Evolutionary conservation across 805 yeast species (phyloP).

Genomic region (Candida sonorensis): DNA sequence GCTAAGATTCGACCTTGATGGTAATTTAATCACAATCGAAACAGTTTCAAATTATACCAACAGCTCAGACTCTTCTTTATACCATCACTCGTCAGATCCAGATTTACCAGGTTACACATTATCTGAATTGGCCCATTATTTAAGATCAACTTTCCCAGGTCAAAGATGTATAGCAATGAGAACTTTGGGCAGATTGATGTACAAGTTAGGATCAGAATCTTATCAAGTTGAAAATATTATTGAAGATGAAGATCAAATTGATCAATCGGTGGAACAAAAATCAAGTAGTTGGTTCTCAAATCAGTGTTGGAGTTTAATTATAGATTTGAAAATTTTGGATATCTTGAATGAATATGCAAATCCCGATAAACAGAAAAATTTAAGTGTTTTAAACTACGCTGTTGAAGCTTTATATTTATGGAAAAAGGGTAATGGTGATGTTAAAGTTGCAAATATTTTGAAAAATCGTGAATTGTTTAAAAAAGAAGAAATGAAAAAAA

Average conservation of each 20-base stretch:
- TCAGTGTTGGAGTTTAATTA: constrained; percentile 66
- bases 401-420: constrained; percentile 89
- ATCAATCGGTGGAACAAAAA: constrained; percentile 23
- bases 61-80: constrained; percentile 33
- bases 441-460: constrained; percentile 15
- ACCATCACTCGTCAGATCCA: constrained; percentile 88
- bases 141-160: constrained; percentile 73
- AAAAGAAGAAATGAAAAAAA: no score
- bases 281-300: constrained; percentile 39
- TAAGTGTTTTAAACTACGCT: constrained; percentile 78
- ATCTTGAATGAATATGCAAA: constrained; percentile 62
- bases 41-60: constrained; percentile 11
- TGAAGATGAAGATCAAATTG: constrained; percentile 18
- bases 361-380: constrained; percentile 44
- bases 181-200: constrained; percentile 80
- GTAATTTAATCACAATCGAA: constrained; percentile 51
- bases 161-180: constrained; percentile 85
- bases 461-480: constrained; percentile 1
- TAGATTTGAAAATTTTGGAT: constrained; percentile 55
- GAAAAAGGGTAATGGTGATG: constrained; percentile 49
- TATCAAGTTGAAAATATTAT: constrained; percentile 26
- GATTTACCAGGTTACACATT: constrained; percentile 89
- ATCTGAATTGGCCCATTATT: constrained; percentile 69
- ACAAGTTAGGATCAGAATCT: constrained; percentile 62
- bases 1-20: constrained; percentile 83